Conservation (phyloP, 305 asterid species). For the Plantago coronopus region DNA sequence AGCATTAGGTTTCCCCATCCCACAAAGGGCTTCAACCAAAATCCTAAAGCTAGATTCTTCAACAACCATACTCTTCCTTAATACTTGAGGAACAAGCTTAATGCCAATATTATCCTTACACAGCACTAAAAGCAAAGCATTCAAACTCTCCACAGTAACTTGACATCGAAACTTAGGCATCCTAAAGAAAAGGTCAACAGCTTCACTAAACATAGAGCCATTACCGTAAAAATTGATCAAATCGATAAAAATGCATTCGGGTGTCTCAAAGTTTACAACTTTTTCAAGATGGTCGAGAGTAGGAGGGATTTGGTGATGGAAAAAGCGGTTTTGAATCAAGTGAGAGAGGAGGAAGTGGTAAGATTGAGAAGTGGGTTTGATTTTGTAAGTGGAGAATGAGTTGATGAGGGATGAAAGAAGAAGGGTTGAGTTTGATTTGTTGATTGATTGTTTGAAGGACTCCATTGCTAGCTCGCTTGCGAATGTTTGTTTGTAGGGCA, state of each 20-base stretch:
- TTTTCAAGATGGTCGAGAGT: constrained; percentile 46
- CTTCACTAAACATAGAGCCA: constrained; percentile 33
- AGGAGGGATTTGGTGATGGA: constrained; percentile 37
- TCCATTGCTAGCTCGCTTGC: constrained; percentile 49
- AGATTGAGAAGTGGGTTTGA: constrained; percentile 50
- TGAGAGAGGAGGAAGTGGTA: constrained; percentile 48
- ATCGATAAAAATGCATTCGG: constrained; percentile 49
- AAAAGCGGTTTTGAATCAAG: constrained; percentile 28
- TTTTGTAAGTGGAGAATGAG: constrained; percentile 45
- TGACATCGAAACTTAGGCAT: constrained; percentile 54
- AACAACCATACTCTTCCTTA: constrained; percentile 45
- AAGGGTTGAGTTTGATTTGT: constrained; percentile 31
- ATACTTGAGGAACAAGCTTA: constrained; percentile 41
- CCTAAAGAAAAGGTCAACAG: constrained; percentile 49
- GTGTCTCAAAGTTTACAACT: constrained; percentile 46
- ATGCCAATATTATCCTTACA: constrained; percentile 39
- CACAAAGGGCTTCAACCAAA: constrained; percentile 60
- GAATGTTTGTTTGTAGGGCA: constrained; percentile 44
- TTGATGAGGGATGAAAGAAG: constrained; percentile 42
- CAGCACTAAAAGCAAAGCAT: constrained; percentile 47
- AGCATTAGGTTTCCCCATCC: constrained; percentile 32
- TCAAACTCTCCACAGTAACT: constrained; percentile 45
- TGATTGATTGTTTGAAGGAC: constrained; percentile 37
- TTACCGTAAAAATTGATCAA: constrained; percentile 55
- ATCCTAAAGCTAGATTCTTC: constrained; percentile 54